Percentiles rank a stretch among this genome's conserved stretches.
Conservation (phyloP, 306 rosid genomes). For the Rosa lucieae region DNA sequence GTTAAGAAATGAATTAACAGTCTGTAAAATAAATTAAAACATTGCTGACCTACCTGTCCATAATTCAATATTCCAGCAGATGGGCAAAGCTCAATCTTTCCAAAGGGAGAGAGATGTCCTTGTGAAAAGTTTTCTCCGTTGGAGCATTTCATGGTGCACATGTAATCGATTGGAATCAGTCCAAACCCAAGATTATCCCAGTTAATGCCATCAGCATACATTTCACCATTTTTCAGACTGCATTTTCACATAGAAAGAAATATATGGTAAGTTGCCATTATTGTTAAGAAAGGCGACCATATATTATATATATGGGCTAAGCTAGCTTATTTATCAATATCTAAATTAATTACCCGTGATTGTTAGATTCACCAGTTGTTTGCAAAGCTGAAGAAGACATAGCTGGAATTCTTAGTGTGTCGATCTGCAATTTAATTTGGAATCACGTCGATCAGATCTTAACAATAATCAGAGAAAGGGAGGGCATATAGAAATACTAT, state of each 20-base stretch:
- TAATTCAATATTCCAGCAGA: constrained; percentile 55
- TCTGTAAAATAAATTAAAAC: background rate
- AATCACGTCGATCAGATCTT: background rate
- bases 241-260: background rate
- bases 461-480: background rate
- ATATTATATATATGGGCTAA: too few species aligned
- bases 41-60: constrained; percentile 49
- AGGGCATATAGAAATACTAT: background rate
- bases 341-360: constrained; percentile 8
- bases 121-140: constrained; percentile 37
- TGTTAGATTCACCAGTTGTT: background rate
- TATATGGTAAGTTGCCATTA: background rate
- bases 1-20: background rate
- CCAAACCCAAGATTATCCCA: constrained; percentile 59
- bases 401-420: background rate
- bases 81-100: constrained; percentile 55
- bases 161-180: constrained; percentile 46
- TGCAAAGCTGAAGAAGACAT: constrained; percentile 14
- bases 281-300: background rate
- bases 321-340: background rate
- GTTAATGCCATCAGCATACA: constrained; percentile 30
- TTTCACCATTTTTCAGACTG: background rate
- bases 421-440: background rate
- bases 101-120: constrained; percentile 42
- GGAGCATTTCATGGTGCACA: constrained; percentile 51